Conservation (phyloP, 2,329 filamentous ascomycete genomes). For the Amphichorda felina region DNA sequence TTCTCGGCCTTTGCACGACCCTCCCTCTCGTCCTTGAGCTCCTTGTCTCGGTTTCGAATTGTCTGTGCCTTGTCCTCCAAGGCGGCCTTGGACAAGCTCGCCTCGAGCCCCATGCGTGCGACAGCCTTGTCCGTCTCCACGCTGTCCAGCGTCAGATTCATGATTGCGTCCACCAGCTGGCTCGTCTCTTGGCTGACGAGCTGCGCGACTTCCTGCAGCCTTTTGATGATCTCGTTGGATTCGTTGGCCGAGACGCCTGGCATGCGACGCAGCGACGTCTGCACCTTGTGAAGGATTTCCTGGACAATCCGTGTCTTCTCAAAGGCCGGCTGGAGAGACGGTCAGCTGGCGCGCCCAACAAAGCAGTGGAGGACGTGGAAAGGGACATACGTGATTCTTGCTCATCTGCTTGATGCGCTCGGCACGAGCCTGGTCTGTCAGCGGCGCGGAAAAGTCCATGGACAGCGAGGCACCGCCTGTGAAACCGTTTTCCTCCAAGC, state of each 20-base stretch:
- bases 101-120: constrained; percentile 24
- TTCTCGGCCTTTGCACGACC: constrained; percentile 16
- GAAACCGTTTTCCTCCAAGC: neutral
- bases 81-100: constrained; percentile 20
- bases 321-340: constrained; percentile 17
- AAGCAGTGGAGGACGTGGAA: neutral
- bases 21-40: constrained; percentile 17
- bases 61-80: constrained; percentile 19
- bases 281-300: constrained; percentile 22
- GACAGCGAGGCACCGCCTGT: constrained; percentile 18
- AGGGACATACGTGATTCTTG: constrained; percentile 22
- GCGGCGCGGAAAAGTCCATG: constrained; percentile 26
- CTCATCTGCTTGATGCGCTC: constrained; percentile 25
- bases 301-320: constrained; percentile 19
- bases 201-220: constrained; percentile 23
- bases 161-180: constrained; percentile 23
- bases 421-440: constrained; percentile 20
- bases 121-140: constrained; percentile 25
- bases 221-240: constrained; percentile 18
- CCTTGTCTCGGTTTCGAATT: constrained; percentile 17
- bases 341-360: neutral
- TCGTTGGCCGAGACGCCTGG: constrained; percentile 22
- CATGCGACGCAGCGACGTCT: constrained; percentile 25
- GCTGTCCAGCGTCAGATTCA: constrained; percentile 22
- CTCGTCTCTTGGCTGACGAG: constrained; percentile 24